phyloP scores from a whole-genome alignment of 805 yeast species.

The Myxozyma melibiosi region DNA sequence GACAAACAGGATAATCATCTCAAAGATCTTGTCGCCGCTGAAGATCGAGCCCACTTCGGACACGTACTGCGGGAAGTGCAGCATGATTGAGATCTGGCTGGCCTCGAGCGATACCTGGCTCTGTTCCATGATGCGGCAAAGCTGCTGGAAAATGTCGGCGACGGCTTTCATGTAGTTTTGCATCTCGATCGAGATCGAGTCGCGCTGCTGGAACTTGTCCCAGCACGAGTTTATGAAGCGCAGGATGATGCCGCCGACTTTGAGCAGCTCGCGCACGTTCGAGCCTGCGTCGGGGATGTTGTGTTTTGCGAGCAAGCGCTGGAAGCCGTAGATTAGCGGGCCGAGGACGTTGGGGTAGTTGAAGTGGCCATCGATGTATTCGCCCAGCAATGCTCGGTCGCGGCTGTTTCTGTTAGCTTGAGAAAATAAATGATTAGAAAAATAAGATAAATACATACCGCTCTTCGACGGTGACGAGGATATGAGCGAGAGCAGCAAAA shows the following conservation, averaged over 20 bases:
- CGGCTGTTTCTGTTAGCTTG: background rate
- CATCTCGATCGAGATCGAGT: slow-evolving; percentile 18
- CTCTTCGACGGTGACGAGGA: slow-evolving; percentile 35
- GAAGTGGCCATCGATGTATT: slow-evolving; percentile 36
- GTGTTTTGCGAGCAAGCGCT: slow-evolving; percentile 20
- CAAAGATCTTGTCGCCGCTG: slow-evolving; percentile 41
- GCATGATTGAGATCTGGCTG: slow-evolving; percentile 19
- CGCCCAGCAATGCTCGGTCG: slow-evolving; percentile 28
- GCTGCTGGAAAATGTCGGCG: slow-evolving; percentile 8
- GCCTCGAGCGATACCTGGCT: slow-evolving; percentile 11
- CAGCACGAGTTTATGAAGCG: slow-evolving; percentile 25
- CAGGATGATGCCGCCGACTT: slow-evolving; percentile 19
- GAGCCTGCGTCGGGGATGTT: slow-evolving; percentile 7
- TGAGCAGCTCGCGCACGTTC: slow-evolving; percentile 24
- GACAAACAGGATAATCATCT: slow-evolving; percentile 40
- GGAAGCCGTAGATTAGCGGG: slow-evolving; percentile 22
- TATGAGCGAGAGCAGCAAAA: slow-evolving; percentile 36
- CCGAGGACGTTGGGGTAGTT: slow-evolving; percentile 32
- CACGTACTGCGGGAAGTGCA: slow-evolving; percentile 19
- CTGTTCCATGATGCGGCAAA: slow-evolving; percentile 15
- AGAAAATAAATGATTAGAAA: background rate
- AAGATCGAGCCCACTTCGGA: slow-evolving; percentile 36
- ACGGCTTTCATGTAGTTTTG: slow-evolving; percentile 8
- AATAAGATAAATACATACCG: slow-evolving; percentile 1
- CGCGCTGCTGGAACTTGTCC: slow-evolving; percentile 25